A percentile compares a stretch with the other conserved stretches of the same genome.
These are phyloP conservation scores for Crithidia sp. DNA, from an alignment of 208 protist species.

Conservation along the genomic window DNA sequence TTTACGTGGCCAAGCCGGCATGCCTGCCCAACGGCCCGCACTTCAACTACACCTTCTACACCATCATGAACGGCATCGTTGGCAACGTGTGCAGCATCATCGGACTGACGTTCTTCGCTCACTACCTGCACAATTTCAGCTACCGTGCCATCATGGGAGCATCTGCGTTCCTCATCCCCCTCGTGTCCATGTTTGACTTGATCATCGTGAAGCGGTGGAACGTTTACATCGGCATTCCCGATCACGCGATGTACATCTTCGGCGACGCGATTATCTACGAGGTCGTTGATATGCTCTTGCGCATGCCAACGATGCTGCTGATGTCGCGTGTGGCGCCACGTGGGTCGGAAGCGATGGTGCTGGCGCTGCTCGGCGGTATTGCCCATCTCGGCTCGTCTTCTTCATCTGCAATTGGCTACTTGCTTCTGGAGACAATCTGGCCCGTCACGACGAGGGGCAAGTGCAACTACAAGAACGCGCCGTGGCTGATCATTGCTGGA, in stretches of 20 bases:
- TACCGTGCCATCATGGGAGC: conserved; percentile 61
- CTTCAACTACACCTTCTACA: conserved; percentile 73
- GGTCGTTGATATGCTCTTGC: conserved; percentile 63
- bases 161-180: conserved; percentile 56
- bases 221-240: conserved; percentile 50
- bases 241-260: conserved; percentile 73
- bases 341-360: conserved; percentile 81
- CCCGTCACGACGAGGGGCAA: conserved; percentile 42
- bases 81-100: conserved; percentile 51
- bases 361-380: conserved; percentile 76
- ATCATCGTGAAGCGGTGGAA: conserved; percentile 84
- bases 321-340: conserved; percentile 84
- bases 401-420: conserved; percentile 41
- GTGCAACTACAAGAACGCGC: conserved; percentile 64
- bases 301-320: conserved; percentile 78
- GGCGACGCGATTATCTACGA: conserved; percentile 75
- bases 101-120: conserved; percentile 53
- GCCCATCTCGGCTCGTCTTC: conserved; percentile 62
- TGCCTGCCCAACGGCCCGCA: conserved; percentile 70
- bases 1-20: conserved; percentile 50
- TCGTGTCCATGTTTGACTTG: conserved; percentile 65
- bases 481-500: conserved; percentile 27
- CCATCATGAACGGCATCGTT: conserved; percentile 47
- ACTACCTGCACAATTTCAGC: conserved; percentile 53
- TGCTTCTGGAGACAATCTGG: conserved; percentile 65